Percentiles rank a stretch among this genome's conserved stretches.
These are phyloP conservation scores for Fragaria ananassa DNA, from an alignment of 306 rosid species.

Conservation along the genomic window DNA sequence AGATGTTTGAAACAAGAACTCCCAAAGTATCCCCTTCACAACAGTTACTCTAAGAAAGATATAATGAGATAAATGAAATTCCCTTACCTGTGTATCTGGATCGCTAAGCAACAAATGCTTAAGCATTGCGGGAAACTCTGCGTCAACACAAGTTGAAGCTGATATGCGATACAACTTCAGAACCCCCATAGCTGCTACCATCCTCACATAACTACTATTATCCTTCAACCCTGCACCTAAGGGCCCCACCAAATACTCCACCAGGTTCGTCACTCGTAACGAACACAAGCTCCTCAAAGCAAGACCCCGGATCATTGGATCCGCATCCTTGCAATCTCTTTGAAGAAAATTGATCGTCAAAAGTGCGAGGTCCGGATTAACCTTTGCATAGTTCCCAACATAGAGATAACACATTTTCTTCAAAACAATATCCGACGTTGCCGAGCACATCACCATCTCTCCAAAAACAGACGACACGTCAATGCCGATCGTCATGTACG, in stretches of 20 bases:
- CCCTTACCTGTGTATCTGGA: conserved; percentile 77
- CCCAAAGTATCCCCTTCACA: neutral
- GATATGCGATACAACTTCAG: conserved; percentile 92
- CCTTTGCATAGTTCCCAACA: conserved; percentile 96
- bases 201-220: conserved; percentile 81
- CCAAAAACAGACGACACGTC: conserved; percentile 91
- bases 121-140: conserved; percentile 76
- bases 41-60: neutral
- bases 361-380: conserved; percentile 90
- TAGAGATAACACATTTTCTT: conserved; percentile 97
- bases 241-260: conserved; percentile 98
- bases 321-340: conserved; percentile 97
- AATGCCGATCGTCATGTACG: conserved; percentile 94
- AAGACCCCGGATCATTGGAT: conserved; percentile 94
- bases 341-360: conserved; percentile 96
- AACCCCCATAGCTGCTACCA: conserved; percentile 84
- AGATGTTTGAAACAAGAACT: neutral
- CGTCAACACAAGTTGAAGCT: conserved; percentile 84
- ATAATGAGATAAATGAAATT: neutral
- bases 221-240: conserved; percentile 93
- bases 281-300: conserved; percentile 97
- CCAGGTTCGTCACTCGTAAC: conserved; percentile 76
- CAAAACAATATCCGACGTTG: conserved; percentile 82
- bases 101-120: conserved; percentile 89
- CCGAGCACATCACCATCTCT: conserved; percentile 99